Conservation (phyloP, 257 asterid genomes). For the Solanum gandarillasii region DNA sequence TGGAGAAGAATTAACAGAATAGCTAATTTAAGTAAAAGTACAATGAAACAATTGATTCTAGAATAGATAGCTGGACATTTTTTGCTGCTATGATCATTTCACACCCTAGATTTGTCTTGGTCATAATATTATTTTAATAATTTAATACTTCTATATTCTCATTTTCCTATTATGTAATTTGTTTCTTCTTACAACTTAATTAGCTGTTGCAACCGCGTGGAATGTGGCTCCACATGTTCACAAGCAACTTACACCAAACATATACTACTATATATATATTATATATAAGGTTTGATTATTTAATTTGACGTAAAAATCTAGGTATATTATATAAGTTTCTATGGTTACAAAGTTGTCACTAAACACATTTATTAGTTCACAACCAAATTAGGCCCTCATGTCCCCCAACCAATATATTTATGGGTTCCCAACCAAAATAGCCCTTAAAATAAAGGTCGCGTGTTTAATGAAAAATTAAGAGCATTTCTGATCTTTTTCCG, state of each 20-base stretch:
- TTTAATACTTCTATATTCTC: neutral
- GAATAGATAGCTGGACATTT: neutral
- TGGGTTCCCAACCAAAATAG: neutral
- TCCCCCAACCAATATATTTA: neutral
- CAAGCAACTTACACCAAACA: neutral
- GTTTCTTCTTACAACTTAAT: neutral
- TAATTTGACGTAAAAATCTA: too few species aligned
- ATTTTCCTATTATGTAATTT: neutral
- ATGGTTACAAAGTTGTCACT: neutral
- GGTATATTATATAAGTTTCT: neutral
- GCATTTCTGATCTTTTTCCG: neutral
- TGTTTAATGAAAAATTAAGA: neutral
- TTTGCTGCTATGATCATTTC: neutral
- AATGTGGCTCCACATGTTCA: neutral
- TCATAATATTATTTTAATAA: neutral
- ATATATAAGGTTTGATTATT: too few species aligned
- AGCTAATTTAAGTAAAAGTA: too few species aligned
- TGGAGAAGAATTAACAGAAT: too few species aligned
- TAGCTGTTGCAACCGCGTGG: neutral
- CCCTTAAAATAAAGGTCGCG: neutral
- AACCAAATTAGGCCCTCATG: neutral
- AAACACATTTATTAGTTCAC: neutral
- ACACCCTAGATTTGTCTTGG: neutral
- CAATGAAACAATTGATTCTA: neutral
- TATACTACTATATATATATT: too few species aligned